Percentiles rank a stretch among this genome's conserved stretches.
phyloP scores from a whole-genome alignment of 139 green algal genomes.

The Ulvella scutata region DNA sequence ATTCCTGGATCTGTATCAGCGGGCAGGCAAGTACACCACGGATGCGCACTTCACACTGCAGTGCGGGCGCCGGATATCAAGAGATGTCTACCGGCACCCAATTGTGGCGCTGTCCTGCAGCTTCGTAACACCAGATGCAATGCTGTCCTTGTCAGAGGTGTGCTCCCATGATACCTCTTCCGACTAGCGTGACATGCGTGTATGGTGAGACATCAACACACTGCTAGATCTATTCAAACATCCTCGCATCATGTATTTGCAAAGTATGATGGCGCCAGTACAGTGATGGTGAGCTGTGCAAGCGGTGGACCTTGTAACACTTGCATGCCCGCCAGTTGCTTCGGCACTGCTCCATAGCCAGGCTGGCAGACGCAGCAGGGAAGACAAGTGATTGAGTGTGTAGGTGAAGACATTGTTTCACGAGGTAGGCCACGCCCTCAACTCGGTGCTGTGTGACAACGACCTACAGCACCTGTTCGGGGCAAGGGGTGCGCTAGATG shows the following conservation, averaged over 20 bases:
- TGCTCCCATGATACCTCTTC: too few species aligned
- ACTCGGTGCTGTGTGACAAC: background rate
- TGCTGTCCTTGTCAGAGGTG: background rate
- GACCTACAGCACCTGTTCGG: conserved; percentile 1
- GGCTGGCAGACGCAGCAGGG: too few species aligned
- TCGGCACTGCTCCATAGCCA: too few species aligned
- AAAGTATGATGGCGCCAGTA: too few species aligned
- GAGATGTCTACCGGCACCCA: background rate
- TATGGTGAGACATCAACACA: too few species aligned
- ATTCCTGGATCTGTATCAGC: background rate
- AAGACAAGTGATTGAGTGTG: too few species aligned
- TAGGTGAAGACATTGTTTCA: background rate
- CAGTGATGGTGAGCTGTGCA: too few species aligned
- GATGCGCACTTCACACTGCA: background rate
- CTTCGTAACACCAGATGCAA: background rate
- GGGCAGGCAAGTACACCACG: background rate
- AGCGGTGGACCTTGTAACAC: too few species aligned
- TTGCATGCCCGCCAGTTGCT: too few species aligned
- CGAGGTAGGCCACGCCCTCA: background rate
- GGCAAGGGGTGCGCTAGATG: background rate
- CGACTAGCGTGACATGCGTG: too few species aligned
- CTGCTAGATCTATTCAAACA: too few species aligned
- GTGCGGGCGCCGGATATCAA: background rate
- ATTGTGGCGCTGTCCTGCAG: background rate
- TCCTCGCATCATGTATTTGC: too few species aligned